Base-by-base conservation (phyloP, 371 early-diverging fungal genomes). In the Neoconidiobolus thromboides region DNA sequence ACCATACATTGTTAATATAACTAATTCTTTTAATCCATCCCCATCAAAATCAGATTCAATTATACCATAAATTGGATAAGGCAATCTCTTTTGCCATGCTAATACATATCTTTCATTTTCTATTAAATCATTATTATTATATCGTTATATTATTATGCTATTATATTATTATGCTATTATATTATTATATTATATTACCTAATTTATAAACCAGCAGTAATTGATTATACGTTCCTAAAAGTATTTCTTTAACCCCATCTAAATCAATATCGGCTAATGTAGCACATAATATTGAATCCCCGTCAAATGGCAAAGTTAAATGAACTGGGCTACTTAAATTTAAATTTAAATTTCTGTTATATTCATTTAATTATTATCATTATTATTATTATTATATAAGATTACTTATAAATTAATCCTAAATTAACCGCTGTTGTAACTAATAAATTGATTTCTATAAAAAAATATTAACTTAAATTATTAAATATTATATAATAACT, bases 11-110 rank as follows among this genome's bases (percentile, higher is more conserved):
- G 49, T 59, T 10, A 49, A n/a, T 2, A 59, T 49, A 9, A 59
- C 26, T 6, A 59, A 46, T 36, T 59, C 60, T 40, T 59, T 59
- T 6, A 59, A 38, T 49, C 60, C 60, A 46, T 59, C 60, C 7
- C 36, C 49, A 49, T 59, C 60, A 47, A 59, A 49, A 38, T 59
- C 60, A 36, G 36, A 48, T 4, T 59, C 60, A 4, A 47, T 14
- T 3, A 59, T 46, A 6, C 50, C 49, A 49, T 59, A 59, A 9
- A 59, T 47, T 6, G 60, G 44, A 48, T 59, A 59, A 12, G 60
- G 49, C 3, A 59, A 38, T 41, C 37, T 49, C 26, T 49, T n/a
- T 14, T 36, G n/a, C n/a, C 15, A 59, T 3, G 48, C 60, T 41
- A 59, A 41, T 26, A 6, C 40, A 3, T 48, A 59, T 14, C 37